phyloP scores from a whole-genome alignment of 352 stramenopile species.

The Globisporangium alternatum region DNA sequence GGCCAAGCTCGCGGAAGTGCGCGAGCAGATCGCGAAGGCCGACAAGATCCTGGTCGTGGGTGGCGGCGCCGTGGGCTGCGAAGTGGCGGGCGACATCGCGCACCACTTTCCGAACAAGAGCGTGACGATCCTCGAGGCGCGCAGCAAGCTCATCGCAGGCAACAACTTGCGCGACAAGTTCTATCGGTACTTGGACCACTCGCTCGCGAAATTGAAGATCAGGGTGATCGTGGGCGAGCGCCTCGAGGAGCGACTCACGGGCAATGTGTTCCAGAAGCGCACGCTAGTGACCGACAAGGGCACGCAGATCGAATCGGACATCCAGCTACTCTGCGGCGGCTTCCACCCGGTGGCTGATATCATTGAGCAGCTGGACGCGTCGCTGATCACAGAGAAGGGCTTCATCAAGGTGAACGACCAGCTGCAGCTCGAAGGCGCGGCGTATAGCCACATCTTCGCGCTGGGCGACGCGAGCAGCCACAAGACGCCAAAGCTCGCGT shows the following conservation, averaged over 20 bases:
- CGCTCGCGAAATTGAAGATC: slow-evolving; percentile 39
- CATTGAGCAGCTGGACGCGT: slow-evolving; percentile 35
- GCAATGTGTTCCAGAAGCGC: slow-evolving; percentile 30
- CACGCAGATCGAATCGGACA: slow-evolving; percentile 40
- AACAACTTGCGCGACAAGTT: slow-evolving; percentile 52
- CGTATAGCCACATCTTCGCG: slow-evolving; percentile 52
- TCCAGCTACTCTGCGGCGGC: slow-evolving; percentile 49
- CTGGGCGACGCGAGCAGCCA: slow-evolving; percentile 58
- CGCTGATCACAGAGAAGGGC: slow-evolving; percentile 32
- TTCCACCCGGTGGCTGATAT: slow-evolving; percentile 24
- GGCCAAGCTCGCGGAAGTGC: slow-evolving; percentile 26
- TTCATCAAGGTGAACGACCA: slow-evolving; percentile 43
- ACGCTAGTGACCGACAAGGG: slow-evolving; percentile 43
- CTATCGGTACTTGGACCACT: slow-evolving; percentile 23
- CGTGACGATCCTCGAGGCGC: slow-evolving; percentile 50
- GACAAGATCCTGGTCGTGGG: slow-evolving; percentile 49
- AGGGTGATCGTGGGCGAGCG: slow-evolving; percentile 56
- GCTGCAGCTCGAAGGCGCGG: slow-evolving; percentile 45
- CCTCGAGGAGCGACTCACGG: slow-evolving; percentile 34
- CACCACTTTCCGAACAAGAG: slow-evolving; percentile 39
- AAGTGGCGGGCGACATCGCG: slow-evolving; percentile 52
- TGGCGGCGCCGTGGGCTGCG: slow-evolving; percentile 48
- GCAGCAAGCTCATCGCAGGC: slow-evolving; percentile 24
- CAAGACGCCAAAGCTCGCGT: slow-evolving; percentile 38
- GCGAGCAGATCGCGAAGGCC: slow-evolving; percentile 32